Percentiles rank a stretch among this genome's conserved stretches.
phyloP scores from a whole-genome alignment of 495 filamentous ascomycete species.

The Amniculicola lignicola region DNA sequence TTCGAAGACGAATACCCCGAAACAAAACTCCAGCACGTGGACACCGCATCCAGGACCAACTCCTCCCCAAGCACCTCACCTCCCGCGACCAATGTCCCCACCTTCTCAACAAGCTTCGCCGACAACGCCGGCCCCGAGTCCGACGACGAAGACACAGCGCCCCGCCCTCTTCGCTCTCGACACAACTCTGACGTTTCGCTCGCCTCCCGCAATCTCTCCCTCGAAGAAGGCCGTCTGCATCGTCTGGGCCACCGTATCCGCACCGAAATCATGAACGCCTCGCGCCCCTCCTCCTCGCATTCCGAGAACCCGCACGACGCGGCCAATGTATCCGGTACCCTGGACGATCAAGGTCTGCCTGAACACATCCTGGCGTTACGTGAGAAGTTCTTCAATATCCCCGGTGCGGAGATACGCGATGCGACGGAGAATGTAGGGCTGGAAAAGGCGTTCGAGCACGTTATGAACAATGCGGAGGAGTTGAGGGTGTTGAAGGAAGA shows the following conservation, averaged over 20 bases:
- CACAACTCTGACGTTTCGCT: conserved; percentile 76
- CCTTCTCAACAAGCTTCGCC: conserved; percentile 17
- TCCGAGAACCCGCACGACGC: conserved; percentile 8
- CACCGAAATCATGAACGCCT: conserved; percentile 59
- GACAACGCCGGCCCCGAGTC: conserved; percentile 18
- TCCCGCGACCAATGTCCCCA: conserved; percentile 12
- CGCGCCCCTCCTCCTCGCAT: conserved; percentile 41
- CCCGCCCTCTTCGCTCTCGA: conserved; percentile 52
- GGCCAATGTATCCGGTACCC: conserved; percentile 5
- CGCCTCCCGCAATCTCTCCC: conserved; percentile 69
- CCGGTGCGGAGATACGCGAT: conserved; percentile 37
- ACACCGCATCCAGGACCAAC: conserved; percentile 23
- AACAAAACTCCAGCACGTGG: conserved; percentile 50
- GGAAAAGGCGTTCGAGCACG: conserved; percentile 28
- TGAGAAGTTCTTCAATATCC: conserved; percentile 28
- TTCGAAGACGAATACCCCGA: conserved; percentile 97
- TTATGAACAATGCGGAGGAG: conserved; percentile 41
- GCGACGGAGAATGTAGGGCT: conserved; percentile 29
- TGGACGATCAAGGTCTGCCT: conserved; percentile 21
- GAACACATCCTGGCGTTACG: conserved; percentile 28
- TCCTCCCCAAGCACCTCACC: conserved; percentile 23
- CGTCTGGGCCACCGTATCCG: conserved; percentile 79
- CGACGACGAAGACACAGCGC: conserved; percentile 38
- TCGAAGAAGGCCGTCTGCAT: conserved; percentile 87
- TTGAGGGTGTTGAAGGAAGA: conserved; percentile 34